Evolutionary conservation across 225 moss, liverwort and hornwort genomes (phyloP).

Genomic region (Ulota crispa): DNA sequence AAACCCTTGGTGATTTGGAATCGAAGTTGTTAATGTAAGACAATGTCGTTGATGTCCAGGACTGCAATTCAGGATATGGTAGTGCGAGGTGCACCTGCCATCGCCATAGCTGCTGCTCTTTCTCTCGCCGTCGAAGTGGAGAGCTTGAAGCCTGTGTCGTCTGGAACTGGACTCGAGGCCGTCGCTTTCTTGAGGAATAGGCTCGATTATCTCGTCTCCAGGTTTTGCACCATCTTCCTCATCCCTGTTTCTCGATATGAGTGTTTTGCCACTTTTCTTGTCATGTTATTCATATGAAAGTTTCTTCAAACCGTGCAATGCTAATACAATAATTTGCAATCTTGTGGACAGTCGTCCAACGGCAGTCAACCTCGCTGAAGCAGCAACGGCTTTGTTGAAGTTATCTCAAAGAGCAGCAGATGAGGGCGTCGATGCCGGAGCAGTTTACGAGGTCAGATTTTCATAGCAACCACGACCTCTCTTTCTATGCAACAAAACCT

Average conservation of each 20-base stretch:
- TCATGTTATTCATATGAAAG: background rate
- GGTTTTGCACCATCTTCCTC: constrained; percentile 24
- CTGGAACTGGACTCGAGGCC: constrained; percentile 55
- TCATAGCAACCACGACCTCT: background rate
- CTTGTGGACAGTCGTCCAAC: constrained; percentile 65
- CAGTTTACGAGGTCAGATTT: constrained; percentile 55
- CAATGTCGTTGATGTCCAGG: constrained; percentile 45
- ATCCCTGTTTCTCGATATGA: no score
- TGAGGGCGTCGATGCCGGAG: constrained; percentile 39
- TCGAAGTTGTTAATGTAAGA: background rate
- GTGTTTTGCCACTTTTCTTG: background rate
- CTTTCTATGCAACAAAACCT: background rate
- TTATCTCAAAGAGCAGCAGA: constrained; percentile 38
- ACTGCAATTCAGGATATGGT: constrained; percentile 84
- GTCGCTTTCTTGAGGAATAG: constrained; percentile 49
- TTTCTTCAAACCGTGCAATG: background rate
- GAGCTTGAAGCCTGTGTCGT: constrained; percentile 26
- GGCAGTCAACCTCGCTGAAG: constrained; percentile 84
- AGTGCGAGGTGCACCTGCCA: constrained; percentile 91
- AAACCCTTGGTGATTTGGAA: background rate
- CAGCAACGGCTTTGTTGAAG: constrained; percentile 53
- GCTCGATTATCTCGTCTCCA: constrained; percentile 78
- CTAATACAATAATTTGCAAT: constrained; percentile 3
- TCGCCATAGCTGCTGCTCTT: constrained; percentile 84
- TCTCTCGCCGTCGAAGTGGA: constrained; percentile 83